Conservation (phyloP, 2,329 filamentous ascomycete species). For the Trichoderma simmonsii region DNA sequence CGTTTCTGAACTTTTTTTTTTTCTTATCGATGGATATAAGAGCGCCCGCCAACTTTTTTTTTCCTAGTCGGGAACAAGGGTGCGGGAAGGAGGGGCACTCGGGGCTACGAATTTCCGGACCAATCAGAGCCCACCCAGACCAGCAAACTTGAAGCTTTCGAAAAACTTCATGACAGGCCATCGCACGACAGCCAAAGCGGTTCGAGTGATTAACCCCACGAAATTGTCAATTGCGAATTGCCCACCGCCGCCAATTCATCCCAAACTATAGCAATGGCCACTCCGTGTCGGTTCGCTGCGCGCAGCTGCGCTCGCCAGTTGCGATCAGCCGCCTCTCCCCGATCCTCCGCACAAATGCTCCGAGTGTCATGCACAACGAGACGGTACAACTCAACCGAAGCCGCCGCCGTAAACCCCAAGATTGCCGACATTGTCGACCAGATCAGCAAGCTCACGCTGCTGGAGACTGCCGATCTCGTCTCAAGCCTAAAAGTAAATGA, state of each 20-base stretch:
- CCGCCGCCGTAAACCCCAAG: conserved; percentile 73
- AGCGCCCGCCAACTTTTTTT: conserved; percentile 33
- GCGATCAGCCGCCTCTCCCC: conserved; percentile 46
- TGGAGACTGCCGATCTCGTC: conserved; percentile 96
- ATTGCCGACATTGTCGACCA: conserved; percentile 94
- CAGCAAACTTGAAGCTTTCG: conserved; percentile 34
- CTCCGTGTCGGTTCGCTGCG: conserved; percentile 61
- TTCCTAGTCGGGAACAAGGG: conserved; percentile 25
- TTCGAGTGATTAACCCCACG: conserved; percentile 17
- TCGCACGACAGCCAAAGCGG: not conserved
- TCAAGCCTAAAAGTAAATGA: conserved; percentile 79
- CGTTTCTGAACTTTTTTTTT: conserved; percentile 25
- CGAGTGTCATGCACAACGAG: conserved; percentile 52
- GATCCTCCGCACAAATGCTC: conserved; percentile 46
- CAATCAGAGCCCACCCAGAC: conserved; percentile 31
- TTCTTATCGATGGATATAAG: conserved; percentile 19
- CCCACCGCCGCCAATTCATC: conserved; percentile 23
- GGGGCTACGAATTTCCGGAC: conserved; percentile 37
- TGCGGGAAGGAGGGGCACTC: conserved; percentile 28
- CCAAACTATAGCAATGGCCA: conserved; percentile 51
- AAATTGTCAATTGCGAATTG: conserved; percentile 23
- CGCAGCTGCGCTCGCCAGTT: conserved; percentile 63
- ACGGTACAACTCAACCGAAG: conserved; percentile 87
- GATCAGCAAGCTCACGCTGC: conserved; percentile 94
- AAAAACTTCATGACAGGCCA: conserved; percentile 40